Evolutionary conservation across 176 grass and related monocot species (phyloP).

Genomic region (Oryza officinalis): DNA sequence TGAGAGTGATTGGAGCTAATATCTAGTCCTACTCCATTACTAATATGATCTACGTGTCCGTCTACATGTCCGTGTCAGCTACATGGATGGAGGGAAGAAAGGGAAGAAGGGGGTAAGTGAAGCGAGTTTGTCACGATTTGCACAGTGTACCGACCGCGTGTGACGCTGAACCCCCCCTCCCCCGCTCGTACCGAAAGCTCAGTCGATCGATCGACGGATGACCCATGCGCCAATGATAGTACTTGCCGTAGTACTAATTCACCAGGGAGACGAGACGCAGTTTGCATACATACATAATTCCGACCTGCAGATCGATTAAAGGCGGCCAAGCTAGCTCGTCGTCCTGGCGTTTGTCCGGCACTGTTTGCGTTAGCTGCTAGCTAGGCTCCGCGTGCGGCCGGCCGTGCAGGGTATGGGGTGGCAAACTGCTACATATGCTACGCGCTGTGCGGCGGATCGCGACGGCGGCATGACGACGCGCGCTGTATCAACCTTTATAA

Average conservation of each 20-base stretch:
- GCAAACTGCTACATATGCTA: background rate
- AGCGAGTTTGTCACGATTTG: conserved; percentile 24
- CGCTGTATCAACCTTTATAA: background rate
- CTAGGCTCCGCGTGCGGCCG: too few relatives aligned
- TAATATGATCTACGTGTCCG: background rate
- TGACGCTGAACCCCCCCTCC: background rate
- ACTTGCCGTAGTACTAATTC: background rate
- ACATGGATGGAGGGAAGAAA: background rate
- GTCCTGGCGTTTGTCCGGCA: background rate
- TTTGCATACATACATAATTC: background rate
- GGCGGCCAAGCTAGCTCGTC: background rate
- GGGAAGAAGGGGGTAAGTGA: background rate
- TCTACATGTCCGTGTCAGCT: background rate
- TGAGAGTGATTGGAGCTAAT: background rate
- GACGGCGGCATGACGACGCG: too few relatives aligned
- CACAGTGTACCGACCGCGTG: conserved; percentile 23
- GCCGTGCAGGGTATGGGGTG: too few relatives aligned
- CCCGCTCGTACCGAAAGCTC: background rate
- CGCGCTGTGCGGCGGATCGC: background rate
- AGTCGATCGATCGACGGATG: background rate
- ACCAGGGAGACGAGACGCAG: background rate
- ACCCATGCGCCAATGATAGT: background rate
- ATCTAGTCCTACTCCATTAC: background rate
- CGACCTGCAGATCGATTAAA: background rate
- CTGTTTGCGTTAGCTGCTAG: background rate